Base-by-base conservation (phyloP, 1,284 basidiomycete genomes). In the Mycosarcoma maydis region DNA sequence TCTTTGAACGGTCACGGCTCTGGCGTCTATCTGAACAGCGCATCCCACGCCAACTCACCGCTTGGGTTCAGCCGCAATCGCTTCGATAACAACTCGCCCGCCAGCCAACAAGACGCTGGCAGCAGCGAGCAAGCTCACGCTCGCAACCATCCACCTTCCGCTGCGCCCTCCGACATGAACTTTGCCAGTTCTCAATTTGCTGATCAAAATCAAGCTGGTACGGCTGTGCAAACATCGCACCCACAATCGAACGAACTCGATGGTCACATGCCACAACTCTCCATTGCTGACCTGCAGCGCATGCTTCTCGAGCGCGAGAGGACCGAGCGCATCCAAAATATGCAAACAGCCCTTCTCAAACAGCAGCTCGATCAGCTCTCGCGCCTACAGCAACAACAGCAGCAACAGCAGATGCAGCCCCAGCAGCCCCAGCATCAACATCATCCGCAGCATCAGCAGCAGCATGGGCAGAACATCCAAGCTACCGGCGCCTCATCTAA, bases 331-430 rank as follows among this genome's bases (percentile, higher is more conserved):
- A 61, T 76, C 14, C 75, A 77, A 49, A 75, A 71, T 42, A 61
- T 77, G 55, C 75, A 77, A 58, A 77, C 73, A 11, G 65, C 65
- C 4, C 38, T 77, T 3, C 58, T 77, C 32, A 68, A 75, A 34
- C 75, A 77, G 55, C 75, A 77, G 49, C 51, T 77, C 7, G 75
- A 75, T 30, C 64, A 75, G 32, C 58, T 77, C 26, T 61, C 66
- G 36, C 67, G 73, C 16, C 34, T 59, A 17, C 67, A 60, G 33
- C 51, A 50, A 19, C 34, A 37, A 22, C 38, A 42, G 19, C 56
- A 62, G 13, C 52, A 43, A 27, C 40, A 39, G 16, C 50, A 51
- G 8, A 30, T 32, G 11, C 41, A 52, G 19, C 37, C 22, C 2
- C 56, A 39, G 27, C 37, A 47, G 19, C 64, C 51, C 23, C 37